phyloP scores from a whole-genome alignment of 495 filamentous ascomycete genomes.

The Hypomontagnella monticulosa region DNA sequence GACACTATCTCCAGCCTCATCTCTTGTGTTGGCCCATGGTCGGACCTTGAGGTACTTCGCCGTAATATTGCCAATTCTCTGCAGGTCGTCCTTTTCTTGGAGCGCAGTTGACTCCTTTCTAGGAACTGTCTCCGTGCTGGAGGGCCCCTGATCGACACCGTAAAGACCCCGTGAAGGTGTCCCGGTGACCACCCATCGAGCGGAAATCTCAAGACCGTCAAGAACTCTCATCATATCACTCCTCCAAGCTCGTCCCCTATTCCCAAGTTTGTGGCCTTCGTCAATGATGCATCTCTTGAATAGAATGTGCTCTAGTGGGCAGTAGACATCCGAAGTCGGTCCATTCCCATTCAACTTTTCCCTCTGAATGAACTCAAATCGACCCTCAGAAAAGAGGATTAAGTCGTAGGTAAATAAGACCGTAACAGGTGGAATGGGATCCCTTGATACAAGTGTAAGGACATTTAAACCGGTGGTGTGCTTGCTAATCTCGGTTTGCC shows the following conservation, averaged over 20 bases:
- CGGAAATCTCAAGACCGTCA: conserved; percentile 72
- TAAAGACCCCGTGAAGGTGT: conserved; percentile 86
- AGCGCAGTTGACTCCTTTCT: conserved; percentile 46
- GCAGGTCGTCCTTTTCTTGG: conserved; percentile 76
- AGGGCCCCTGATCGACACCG: conserved; percentile 59
- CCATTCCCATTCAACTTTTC: conserved; percentile 27
- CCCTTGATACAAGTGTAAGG: conserved; percentile 63
- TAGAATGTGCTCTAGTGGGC: conserved; percentile 72
- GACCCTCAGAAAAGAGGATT: conserved; percentile 76
- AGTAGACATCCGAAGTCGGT: conserved; percentile 18
- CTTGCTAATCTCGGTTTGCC: conserved; percentile 71
- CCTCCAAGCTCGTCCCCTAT: conserved; percentile 60
- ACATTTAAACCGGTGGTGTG: conserved; percentile 76
- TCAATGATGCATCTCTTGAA: conserved; percentile 91
- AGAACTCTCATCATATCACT: conserved; percentile 74
- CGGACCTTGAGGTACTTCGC: conserved; percentile 75
- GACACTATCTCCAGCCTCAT: conserved; percentile 49
- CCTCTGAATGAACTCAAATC: conserved; percentile 73
- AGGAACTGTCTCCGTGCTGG: conserved; percentile 2
- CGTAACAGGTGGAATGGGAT: conserved; percentile 64
- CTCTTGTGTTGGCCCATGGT: conserved; percentile 70
- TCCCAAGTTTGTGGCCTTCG: conserved; percentile 86
- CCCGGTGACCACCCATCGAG: conserved; percentile 90
- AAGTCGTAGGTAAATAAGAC: conserved; percentile 78
- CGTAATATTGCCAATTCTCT: conserved; percentile 75